Conservation (phyloP, 108 stramenopile genomes). For the Cylindrotheca fusiformis region DNA sequence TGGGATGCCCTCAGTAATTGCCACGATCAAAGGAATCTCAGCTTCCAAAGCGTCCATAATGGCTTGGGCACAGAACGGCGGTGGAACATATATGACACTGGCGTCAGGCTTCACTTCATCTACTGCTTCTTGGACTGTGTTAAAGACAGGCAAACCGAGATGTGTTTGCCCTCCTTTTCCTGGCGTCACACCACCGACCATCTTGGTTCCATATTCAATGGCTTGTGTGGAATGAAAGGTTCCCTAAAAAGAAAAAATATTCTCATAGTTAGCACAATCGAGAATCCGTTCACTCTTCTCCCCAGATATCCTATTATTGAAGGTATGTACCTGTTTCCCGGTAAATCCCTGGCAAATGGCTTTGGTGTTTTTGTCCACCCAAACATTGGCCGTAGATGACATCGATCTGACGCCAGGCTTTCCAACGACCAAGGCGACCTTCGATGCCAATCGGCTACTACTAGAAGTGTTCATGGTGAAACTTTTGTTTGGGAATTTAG, state of each 20-base stretch:
- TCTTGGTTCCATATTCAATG: conserved; percentile 98
- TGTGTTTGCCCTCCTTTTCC: conserved; percentile 94
- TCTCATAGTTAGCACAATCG: neutral
- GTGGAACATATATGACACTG: conserved; percentile 99
- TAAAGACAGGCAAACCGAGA: conserved; percentile 95
- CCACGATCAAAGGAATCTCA: conserved; percentile 97
- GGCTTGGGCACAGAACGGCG: conserved; percentile 93
- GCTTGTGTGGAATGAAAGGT: conserved; percentile 88
- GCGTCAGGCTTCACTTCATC: conserved; percentile 92
- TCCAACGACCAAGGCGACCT: conserved; percentile 6
- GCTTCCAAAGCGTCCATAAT: conserved; percentile 92
- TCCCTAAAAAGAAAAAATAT: conserved; percentile 36
- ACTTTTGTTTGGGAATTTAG: no score
- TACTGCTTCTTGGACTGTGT: conserved; percentile 87
- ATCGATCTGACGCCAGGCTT: conserved; percentile 45
- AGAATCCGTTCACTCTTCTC: no score
- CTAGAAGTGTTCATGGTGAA: conserved; percentile 32
- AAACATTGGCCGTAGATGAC: conserved; percentile 91
- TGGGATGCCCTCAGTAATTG: conserved; percentile 99
- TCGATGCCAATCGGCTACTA: conserved; percentile 17
- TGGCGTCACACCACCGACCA: conserved; percentile 98
- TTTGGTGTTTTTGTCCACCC: conserved; percentile 96
- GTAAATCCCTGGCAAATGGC: conserved; percentile 99
- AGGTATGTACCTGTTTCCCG: conserved; percentile 94
- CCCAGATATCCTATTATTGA: no score